Conservation (phyloP, 2,329 filamentous ascomycete genomes). For the Fusarium solani-melongenae region DNA sequence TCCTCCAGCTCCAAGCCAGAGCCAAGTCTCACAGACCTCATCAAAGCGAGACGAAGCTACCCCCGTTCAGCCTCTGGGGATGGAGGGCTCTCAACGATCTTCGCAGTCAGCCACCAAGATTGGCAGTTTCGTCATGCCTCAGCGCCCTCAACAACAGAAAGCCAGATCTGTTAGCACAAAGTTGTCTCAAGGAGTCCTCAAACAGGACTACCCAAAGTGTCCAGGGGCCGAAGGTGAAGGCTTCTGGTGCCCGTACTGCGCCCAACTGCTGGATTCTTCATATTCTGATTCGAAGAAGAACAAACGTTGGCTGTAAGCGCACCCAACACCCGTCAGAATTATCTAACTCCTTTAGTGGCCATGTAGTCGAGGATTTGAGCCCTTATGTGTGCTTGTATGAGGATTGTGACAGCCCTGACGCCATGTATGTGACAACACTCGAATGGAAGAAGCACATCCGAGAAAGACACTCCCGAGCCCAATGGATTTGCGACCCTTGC, state of each 20-base stretch:
- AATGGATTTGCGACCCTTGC: neutral
- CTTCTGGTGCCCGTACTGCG: neutral
- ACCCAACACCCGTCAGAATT: neutral
- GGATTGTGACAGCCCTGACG: neutral
- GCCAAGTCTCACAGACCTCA: neutral
- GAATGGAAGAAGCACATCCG: neutral
- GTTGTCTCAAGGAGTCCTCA: neutral
- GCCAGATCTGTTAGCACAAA: neutral
- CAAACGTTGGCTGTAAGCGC: neutral
- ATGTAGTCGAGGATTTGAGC: neutral
- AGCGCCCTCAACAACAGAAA: neutral
- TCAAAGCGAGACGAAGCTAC: neutral
- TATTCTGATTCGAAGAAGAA: neutral
- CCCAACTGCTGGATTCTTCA: neutral
- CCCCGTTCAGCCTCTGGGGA: neutral
- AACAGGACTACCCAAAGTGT: neutral
- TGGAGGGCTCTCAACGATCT: neutral
- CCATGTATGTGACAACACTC: neutral
- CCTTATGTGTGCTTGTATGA: neutral
- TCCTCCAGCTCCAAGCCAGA: neutral
- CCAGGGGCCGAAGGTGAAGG: neutral
- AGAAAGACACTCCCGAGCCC: neutral
- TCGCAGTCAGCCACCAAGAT: neutral
- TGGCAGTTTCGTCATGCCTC: neutral
- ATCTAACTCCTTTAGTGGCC: neutral